These are phyloP conservation scores for Naganishia vaughanmartiniae DNA, from an alignment of 768 basidiomycete species.

Conservation along the genomic window DNA sequence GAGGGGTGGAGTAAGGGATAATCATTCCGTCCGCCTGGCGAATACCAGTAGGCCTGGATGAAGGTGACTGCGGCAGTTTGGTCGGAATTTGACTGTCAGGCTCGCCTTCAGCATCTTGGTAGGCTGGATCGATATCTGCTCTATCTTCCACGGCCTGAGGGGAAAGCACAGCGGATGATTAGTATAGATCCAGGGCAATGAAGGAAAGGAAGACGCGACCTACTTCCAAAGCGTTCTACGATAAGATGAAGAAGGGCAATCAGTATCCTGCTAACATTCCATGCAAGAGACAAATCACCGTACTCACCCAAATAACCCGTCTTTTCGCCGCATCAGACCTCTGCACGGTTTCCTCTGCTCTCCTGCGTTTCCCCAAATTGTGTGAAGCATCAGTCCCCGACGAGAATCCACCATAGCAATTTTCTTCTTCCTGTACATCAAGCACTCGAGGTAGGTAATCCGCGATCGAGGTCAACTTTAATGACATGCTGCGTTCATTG, in stretches of 20 bases:
- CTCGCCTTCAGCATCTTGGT: constrained; percentile 33
- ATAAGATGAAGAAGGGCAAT: neutral
- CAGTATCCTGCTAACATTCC: neutral
- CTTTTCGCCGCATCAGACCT: constrained; percentile 28
- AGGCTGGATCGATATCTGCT: constrained; percentile 31
- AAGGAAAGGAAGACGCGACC: neutral
- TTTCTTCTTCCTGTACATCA: constrained; percentile 2
- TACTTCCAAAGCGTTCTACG: constrained; percentile 18
- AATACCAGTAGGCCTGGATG: constrained; percentile 18
- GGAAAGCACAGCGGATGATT: neutral
- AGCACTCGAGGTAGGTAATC: constrained; percentile 14
- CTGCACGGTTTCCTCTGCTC: constrained; percentile 26
- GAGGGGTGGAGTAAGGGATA: neutral
- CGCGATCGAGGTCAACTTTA: constrained; percentile 30
- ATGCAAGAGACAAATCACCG: neutral
- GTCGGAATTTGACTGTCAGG: constrained; percentile 15
- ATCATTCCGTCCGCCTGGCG: constrained; percentile 24
- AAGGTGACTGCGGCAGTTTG: neutral
- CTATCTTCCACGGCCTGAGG: constrained; percentile 24
- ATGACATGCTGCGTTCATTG: constrained; percentile 14
- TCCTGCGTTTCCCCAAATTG: constrained; percentile 14
- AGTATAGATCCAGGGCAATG: neutral
- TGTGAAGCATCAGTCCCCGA: neutral
- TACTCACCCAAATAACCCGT: constrained; percentile 29
- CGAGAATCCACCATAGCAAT: constrained; percentile 2